Evolutionary conservation across 495 filamentous ascomycete genomes (phyloP), one percentile per base, ranked within the genome.

Genomic region (Penicillium verhagenii): DNA sequence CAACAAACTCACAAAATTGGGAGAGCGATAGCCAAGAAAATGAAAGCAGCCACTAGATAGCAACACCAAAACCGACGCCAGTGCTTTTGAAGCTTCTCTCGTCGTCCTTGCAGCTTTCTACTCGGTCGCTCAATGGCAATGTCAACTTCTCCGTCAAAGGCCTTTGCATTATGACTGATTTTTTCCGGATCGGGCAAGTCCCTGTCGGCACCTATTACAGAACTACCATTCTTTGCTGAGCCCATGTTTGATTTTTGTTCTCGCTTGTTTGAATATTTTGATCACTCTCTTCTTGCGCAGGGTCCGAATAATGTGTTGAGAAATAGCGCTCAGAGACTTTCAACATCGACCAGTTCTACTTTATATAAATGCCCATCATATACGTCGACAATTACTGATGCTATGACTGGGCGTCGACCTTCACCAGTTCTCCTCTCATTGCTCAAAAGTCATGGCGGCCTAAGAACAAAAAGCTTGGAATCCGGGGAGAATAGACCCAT

Each of bases 1-100:
- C n/a, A n/a, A n/a, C 28, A 25, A 9, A 39, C 74, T 56, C 69
- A 78, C 74, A 75, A 60, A 9, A 77, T 58, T 7, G 75, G 74
- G 18, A 78, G 26, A 31, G 77, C 61, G 14, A 77, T 76, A 9
- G 72, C 71, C n/a, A 73, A 57, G 42, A 78, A 67, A 25, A 78
- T 57, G 29, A 73, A 59, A 1, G 24, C 39, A 16, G 57, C 74
- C 21, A 76, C 60, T 0, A 75, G 39, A 58, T 77, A 76, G 54
- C 67, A 72, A 57, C 68, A 72, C 67, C 73, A 74, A 54, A 76
- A 78, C n/a, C 68, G 64, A 13, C 67, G 60, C 40, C 63, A 70
- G 40, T 78, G 74, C 6, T 31, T 55, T 25, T 43, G 18, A 16
- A 31, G n/a, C 4, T 19, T 42, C 25, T 24, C 14, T 21, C 3